Evolutionary conservation across 2,329 filamentous ascomycete genomes (phyloP).

Genomic region (Sclerotinia trifoliorum): DNA sequence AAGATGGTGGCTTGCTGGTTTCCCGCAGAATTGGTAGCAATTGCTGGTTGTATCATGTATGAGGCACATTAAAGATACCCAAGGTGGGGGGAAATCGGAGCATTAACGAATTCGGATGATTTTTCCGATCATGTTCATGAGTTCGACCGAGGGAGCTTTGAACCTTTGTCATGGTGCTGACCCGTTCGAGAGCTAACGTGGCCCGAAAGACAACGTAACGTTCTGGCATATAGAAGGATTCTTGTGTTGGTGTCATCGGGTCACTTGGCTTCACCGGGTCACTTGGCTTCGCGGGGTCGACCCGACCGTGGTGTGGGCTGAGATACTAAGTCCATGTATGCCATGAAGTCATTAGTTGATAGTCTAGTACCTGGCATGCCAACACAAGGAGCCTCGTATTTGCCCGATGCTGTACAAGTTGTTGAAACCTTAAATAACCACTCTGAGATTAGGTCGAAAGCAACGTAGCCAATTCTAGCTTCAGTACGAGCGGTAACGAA

Average conservation of each 20-base stretch:
- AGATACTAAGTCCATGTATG: constrained; percentile 7
- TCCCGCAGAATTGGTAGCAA: background rate
- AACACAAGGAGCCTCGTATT: background rate
- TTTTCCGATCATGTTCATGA: background rate
- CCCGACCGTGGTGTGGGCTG: background rate
- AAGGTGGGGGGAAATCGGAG: constrained; percentile 1
- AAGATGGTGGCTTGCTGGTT: background rate
- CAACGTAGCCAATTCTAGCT: background rate
- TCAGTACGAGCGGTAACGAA: background rate
- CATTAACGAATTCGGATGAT: background rate
- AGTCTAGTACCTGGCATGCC: background rate
- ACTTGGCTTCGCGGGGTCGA: background rate
- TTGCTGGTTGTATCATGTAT: background rate
- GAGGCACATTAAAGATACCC: constrained; percentile 1
- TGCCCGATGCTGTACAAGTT: background rate
- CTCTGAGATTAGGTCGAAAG: background rate
- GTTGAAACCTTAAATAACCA: background rate
- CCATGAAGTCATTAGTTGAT: constrained; percentile 8
- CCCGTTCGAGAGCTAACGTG: background rate
- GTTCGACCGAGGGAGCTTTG: background rate
- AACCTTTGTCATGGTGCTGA: background rate
- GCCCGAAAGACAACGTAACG: background rate
- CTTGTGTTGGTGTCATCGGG: background rate
- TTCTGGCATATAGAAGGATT: background rate
- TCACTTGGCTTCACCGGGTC: background rate